Percentiles rank a stretch among this genome's conserved stretches.
Evolutionary conservation across 805 yeast species (phyloP).

Genomic region (Candida gorgasii): DNA sequence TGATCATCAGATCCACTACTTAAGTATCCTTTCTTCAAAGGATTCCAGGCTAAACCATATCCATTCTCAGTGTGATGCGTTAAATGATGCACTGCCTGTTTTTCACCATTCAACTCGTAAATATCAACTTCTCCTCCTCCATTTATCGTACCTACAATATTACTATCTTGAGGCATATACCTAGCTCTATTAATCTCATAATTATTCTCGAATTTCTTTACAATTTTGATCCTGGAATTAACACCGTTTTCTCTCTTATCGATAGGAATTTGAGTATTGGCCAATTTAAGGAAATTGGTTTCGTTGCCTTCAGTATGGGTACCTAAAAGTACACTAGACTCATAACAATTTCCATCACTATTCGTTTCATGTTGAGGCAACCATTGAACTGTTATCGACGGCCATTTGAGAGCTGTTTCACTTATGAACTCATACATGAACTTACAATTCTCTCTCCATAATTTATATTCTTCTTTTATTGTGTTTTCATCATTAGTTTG

Average conservation of each 20-base stretch:
- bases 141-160: slow-evolving; percentile 62
- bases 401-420: slow-evolving; percentile 81
- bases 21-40: slow-evolving; percentile 46
- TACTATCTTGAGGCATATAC: slow-evolving; percentile 61
- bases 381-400: slow-evolving; percentile 80
- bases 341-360: slow-evolving; percentile 28
- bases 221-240: slow-evolving; percentile 58
- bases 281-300: slow-evolving; percentile 63
- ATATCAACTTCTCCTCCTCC: slow-evolving; percentile 64
- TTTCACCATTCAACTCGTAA: slow-evolving; percentile 41
- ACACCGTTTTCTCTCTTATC: slow-evolving; percentile 28
- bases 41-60: slow-evolving; percentile 72
- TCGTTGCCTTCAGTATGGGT: slow-evolving; percentile 77
- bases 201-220: slow-evolving; percentile 59
- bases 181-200: slow-evolving; percentile 76
- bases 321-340: slow-evolving; percentile 60
- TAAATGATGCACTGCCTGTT: slow-evolving; percentile 22
- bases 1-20: slow-evolving; percentile 68
- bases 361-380: slow-evolving; percentile 45
- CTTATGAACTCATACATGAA: slow-evolving; percentile 81
- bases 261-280: slow-evolving; percentile 57
- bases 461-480: slow-evolving; percentile 65
- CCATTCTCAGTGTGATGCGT: slow-evolving; percentile 62
- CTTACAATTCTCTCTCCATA: slow-evolving; percentile 81
- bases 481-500: slow-evolving; percentile 39